Conservation (phyloP, 2,329 filamentous ascomycete species). For the Beauveria brongniartii region DNA sequence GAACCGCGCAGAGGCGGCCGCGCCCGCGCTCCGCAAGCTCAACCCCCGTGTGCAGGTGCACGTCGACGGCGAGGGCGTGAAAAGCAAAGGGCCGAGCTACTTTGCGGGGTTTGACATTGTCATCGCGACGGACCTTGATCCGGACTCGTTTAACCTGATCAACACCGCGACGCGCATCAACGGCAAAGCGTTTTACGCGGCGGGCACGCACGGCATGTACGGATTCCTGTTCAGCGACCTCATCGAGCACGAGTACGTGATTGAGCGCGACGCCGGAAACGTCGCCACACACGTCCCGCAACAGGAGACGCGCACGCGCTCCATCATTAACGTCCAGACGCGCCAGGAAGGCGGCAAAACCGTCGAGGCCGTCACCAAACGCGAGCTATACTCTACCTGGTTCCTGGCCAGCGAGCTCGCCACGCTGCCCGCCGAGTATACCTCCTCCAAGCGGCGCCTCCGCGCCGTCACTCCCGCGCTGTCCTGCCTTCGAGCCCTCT, state of each 20-base stretch:
- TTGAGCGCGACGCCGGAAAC: slow-evolving; percentile 79
- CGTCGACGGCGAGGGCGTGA: slow-evolving; percentile 60
- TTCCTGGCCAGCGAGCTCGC: slow-evolving; percentile 74
- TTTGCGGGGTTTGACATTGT: slow-evolving; percentile 75
- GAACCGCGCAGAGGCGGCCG: slow-evolving; percentile 78
- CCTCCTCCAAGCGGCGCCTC: slow-evolving; percentile 57
- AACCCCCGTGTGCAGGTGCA: slow-evolving; percentile 80
- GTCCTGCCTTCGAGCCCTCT: slow-evolving; percentile 79
- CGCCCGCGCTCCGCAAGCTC: slow-evolving; percentile 69
- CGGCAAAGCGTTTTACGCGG: slow-evolving; percentile 78
- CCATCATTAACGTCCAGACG: slow-evolving; percentile 62
- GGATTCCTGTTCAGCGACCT: slow-evolving; percentile 94
- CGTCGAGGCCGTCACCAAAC: slow-evolving; percentile 83
- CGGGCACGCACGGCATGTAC: slow-evolving; percentile 80
- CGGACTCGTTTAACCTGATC: slow-evolving; percentile 65
- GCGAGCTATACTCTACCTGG: slow-evolving; percentile 83
- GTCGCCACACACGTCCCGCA: slow-evolving; percentile 45
- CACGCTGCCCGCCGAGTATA: slow-evolving; percentile 60
- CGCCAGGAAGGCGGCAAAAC: slow-evolving; percentile 60
- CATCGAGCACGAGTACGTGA: slow-evolving; percentile 80
- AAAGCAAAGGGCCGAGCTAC: slow-evolving; percentile 61
- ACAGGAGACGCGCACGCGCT: slow-evolving; percentile 69
- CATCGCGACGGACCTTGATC: slow-evolving; percentile 81
- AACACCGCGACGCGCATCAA: slow-evolving; percentile 80
- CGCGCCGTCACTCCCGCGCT: slow-evolving; percentile 75